Evolutionary conservation across 2,329 filamentous ascomycete species (phyloP).

Genomic region (Claviceps sp.): DNA sequence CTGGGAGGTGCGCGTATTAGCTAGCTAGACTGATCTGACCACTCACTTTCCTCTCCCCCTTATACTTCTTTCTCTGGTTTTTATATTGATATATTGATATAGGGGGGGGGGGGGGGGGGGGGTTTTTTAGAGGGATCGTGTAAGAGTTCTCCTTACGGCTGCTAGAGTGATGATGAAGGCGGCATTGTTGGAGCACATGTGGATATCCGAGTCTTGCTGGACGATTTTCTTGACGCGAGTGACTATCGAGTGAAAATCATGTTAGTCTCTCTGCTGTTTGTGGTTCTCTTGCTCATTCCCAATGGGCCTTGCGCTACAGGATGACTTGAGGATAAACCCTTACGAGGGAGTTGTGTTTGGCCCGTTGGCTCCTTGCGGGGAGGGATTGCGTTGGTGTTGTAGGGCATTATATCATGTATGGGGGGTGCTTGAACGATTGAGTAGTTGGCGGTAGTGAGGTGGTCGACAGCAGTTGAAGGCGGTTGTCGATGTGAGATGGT

Average conservation of each 20-base stretch:
- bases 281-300: no score
- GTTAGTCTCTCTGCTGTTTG: no score
- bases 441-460: neutral
- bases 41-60: neutral
- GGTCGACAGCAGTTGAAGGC: neutral
- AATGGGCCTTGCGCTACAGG: neutral
- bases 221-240: constrained; percentile 95
- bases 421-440: neutral
- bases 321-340: neutral
- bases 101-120: no score
- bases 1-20: constrained; percentile 25
- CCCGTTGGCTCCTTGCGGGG: constrained; percentile 73
- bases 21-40: neutral
- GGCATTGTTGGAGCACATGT: constrained; percentile 80
- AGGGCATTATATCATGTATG: constrained; percentile 49
- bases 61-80: neutral
- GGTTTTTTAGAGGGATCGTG: no score
- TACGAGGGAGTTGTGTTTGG: constrained; percentile 72
- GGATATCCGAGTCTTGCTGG: constrained; percentile 71
- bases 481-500: no score
- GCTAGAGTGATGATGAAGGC: constrained; percentile 89
- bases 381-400: constrained; percentile 75
- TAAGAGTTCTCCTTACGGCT: constrained; percentile 40
- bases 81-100: no score
- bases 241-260: constrained; percentile 37